phyloP scores from a whole-genome alignment of 345 rosid genomes.

The Hypericum androsaemum region DNA sequence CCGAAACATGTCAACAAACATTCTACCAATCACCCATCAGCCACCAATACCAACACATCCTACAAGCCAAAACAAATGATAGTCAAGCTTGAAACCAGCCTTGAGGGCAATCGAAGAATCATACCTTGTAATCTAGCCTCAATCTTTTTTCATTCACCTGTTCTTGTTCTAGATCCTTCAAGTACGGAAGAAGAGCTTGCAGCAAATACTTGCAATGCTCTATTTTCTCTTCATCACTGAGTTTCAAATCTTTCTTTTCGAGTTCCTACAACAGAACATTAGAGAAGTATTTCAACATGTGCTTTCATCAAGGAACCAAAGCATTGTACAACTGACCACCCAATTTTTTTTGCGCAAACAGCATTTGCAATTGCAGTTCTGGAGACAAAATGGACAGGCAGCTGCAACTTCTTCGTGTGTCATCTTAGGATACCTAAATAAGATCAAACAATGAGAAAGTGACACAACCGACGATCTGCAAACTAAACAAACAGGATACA shows the following conservation, averaged over 20 bases:
- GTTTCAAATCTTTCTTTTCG: not conserved
- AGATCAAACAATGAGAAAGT: too few relatives aligned
- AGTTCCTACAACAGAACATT: conserved; percentile 15
- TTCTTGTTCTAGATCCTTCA: conserved; percentile 34
- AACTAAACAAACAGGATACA: too few relatives aligned
- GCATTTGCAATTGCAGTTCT: conserved; percentile 54
- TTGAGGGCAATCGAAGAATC: not conserved
- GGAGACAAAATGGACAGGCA: conserved; percentile 41
- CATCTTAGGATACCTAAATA: conserved; percentile 40
- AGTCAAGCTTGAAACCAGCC: too few relatives aligned
- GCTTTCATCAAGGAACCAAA: not conserved
- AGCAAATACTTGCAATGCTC: conserved; percentile 29
- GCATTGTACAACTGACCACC: conserved; percentile 14
- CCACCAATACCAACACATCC: not conserved
- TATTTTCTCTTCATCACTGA: conserved; percentile 13
- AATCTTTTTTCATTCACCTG: conserved; percentile 33
- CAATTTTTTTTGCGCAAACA: conserved; percentile 41
- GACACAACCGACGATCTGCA: too few relatives aligned
- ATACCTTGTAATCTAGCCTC: conserved; percentile 45
- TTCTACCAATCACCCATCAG: too few relatives aligned
- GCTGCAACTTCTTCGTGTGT: conserved; percentile 30
- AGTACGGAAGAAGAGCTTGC: conserved; percentile 33
- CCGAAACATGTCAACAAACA: not conserved
- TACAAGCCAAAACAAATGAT: conserved; percentile 20
- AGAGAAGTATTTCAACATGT: not conserved